A percentile compares a stretch with the other conserved stretches of the same genome.
Conservation (phyloP, 179 eudicot species). For the Silene coronaria region DNA sequence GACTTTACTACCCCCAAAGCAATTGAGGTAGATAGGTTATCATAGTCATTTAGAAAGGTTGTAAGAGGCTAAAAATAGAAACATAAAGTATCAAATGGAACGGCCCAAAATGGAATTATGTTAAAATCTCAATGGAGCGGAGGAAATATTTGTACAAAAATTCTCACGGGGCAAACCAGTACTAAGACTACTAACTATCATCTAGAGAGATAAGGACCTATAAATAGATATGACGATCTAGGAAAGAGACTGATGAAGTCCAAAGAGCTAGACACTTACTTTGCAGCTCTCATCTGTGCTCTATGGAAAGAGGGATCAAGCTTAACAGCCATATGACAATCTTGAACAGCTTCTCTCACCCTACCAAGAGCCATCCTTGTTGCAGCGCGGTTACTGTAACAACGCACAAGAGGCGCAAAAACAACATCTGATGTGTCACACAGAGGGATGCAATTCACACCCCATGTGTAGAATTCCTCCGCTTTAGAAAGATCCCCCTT, state of each 20-base stretch:
- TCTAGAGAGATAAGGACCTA: background rate
- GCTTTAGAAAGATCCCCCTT: conserved; percentile 62
- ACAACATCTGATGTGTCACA: conserved; percentile 30
- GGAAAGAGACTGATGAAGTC: background rate
- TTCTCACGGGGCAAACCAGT: background rate
- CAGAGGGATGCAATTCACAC: conserved; percentile 49
- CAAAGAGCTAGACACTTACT: conserved; percentile 41
- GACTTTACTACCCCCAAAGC: no score
- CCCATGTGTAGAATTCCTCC: conserved; percentile 71
- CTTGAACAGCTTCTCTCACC: conserved; percentile 77
- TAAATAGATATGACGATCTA: background rate
- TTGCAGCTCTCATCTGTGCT: conserved; percentile 82
- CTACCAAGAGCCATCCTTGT: conserved; percentile 76
- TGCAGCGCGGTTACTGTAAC: conserved; percentile 98
- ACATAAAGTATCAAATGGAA: no score
- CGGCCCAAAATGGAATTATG: no score
- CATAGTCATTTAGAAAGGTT: no score
- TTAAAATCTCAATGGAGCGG: no score
- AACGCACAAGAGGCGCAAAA: conserved; percentile 62
- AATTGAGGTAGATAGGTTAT: no score
- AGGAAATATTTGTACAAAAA: background rate
- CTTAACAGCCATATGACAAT: conserved; percentile 65
- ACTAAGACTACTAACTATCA: background rate
- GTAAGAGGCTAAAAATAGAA: no score
- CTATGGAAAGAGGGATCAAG: conserved; percentile 67